Conservation (phyloP, 192 early-diverging fungal genomes). For the Entophlyctis helioformis region DNA sequence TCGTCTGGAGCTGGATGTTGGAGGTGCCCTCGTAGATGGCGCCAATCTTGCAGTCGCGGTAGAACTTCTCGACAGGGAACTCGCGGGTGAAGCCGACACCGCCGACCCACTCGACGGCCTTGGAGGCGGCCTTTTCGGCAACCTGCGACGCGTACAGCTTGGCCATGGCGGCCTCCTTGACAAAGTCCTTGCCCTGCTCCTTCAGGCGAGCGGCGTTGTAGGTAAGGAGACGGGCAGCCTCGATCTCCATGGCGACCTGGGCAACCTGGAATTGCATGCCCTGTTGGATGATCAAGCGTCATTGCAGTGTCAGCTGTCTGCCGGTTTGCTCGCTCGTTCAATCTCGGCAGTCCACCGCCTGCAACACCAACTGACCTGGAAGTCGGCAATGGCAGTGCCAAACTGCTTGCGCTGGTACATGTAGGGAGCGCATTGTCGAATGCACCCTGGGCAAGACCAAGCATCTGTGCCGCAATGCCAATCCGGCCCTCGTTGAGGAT, state of each 20-base stretch:
- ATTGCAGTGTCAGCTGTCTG: no score
- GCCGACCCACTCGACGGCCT: slow-evolving; percentile 94
- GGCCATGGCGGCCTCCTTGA: slow-evolving; percentile 97
- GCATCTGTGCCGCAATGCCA: slow-evolving; percentile 97
- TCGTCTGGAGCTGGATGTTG: slow-evolving; percentile 96
- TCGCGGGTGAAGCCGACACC: slow-evolving; percentile 91
- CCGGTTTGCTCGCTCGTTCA: no score
- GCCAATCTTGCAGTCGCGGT: slow-evolving; percentile 94
- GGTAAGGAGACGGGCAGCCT: slow-evolving; percentile 89
- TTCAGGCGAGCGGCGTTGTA: slow-evolving; percentile 95
- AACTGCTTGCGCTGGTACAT: slow-evolving; percentile 95
- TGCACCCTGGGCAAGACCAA: slow-evolving; percentile 90
- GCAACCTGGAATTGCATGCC: slow-evolving; percentile 72
- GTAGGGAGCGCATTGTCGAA: slow-evolving; percentile 82
- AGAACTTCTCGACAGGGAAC: slow-evolving; percentile 85
- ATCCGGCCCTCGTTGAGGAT: slow-evolving; percentile 98
- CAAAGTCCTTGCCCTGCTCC: slow-evolving; percentile 81
- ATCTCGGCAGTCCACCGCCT: no score
- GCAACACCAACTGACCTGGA: slow-evolving; percentile 66
- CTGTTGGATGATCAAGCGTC: no score
- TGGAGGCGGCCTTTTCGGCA: slow-evolving; percentile 77
- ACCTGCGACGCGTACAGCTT: slow-evolving; percentile 93
- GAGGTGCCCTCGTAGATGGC: slow-evolving; percentile 53
- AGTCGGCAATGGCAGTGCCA: slow-evolving; percentile 64
- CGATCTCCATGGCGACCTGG: slow-evolving; percentile 84